Evolutionary conservation across 768 basidiomycete genomes (phyloP).

Genomic region (Nevesoporus exiguus): DNA sequence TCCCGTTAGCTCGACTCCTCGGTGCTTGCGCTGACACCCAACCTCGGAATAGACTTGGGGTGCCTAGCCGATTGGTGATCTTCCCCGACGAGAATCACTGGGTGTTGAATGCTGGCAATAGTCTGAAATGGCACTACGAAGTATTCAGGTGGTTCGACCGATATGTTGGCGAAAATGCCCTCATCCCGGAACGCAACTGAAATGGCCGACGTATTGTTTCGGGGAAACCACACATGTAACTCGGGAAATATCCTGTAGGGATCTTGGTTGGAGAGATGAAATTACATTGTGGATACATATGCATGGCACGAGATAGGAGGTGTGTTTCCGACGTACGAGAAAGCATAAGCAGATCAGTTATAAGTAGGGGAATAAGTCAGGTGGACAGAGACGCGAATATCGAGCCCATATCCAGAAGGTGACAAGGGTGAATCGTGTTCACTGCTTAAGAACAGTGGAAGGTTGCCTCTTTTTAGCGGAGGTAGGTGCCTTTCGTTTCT

Average conservation of each 20-base stretch:
- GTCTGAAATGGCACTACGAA: conserved; percentile 94
- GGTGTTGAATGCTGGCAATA: conserved; percentile 80
- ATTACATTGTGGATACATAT: conserved; percentile 8
- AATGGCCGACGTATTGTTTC: neutral
- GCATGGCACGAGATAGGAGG: neutral
- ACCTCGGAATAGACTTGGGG: conserved; percentile 45
- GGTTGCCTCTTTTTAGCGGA: conserved; percentile 13
- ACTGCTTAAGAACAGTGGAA: conserved; percentile 4
- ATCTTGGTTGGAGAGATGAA: conserved; percentile 1
- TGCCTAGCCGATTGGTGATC: conserved; percentile 74
- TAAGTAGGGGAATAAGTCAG: conserved; percentile 16
- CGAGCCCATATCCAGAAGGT: neutral
- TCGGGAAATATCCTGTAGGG: neutral
- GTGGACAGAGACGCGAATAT: neutral
- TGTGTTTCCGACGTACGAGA: conserved; percentile 11
- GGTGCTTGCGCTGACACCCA: neutral
- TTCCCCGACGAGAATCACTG: conserved; percentile 94
- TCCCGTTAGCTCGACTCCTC: neutral
- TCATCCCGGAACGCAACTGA: conserved; percentile 13
- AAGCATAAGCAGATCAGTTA: neutral
- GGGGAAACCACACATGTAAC: neutral
- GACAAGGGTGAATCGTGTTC: neutral
- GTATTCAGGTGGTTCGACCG: conserved; percentile 87
- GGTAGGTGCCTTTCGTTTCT: conserved; percentile 21
- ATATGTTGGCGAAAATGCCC: conserved; percentile 45